Base-by-base conservation (phyloP, 441 rosid species). In the Gossypium trilobum region DNA sequence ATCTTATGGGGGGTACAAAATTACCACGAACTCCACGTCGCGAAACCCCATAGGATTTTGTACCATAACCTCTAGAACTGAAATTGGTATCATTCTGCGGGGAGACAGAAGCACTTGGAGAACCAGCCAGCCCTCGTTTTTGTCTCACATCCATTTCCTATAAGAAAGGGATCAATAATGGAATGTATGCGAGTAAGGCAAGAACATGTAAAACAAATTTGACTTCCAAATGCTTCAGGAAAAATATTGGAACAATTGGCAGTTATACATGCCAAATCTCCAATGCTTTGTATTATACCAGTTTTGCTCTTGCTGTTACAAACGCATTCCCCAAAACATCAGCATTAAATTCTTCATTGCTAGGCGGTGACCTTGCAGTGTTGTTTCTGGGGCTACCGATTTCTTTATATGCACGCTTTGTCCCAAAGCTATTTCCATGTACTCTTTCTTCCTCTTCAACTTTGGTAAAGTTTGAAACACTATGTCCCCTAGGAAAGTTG, bases 131-230 rank as follows among this genome's bases (percentile, higher is more conserved):
- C 61, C 97, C 97, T 79, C 84, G 80, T 72, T 48, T 88, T 79
- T 82, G 86, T 83, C 89, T 85, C 42, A 81, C 87, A 70, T 95
- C 99, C 89, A 86, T 92, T 86, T 86, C 96, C 99, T 92, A 77
- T 5, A 73, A 68, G 22, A 68, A 25, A 76, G 57, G 56, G 27
- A 62, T 75, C 71, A 82, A 72, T 63, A 71, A 76, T n/a, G 33
- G 51, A 42, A 57, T 31, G 73, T 42, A 57, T 31, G 73, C 60
- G 59, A 22, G 73, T 68, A 51, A 44, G 19, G 50, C 5, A 71
- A 72, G 73, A 64, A 68, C 7, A 16, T 27, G 70, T 13, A 22
- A 71, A 66, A 63, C 36, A 60, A 17, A 42, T 20, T 63, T 11
- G 68, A 31, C 60, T 66, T 33, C 74, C 42, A 29, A 33, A 25